Percentiles rank a stretch among this genome's conserved stretches.
Conservation (phyloP, 352 stramenopile species). For the Pythium aristosporum region DNA sequence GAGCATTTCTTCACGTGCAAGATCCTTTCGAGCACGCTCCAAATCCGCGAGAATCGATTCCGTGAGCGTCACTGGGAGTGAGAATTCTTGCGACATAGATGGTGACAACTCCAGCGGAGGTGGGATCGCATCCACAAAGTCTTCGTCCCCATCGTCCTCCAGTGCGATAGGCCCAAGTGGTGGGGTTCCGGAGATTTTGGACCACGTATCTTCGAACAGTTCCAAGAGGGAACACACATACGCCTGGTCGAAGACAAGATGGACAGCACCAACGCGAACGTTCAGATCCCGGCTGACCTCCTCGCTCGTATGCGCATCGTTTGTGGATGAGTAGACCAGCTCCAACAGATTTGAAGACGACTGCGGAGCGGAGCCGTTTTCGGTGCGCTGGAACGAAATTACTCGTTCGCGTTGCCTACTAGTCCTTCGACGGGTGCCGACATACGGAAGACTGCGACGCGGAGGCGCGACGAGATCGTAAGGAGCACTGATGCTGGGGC, state of each 20-base stretch:
- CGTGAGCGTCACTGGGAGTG: conserved; percentile 65
- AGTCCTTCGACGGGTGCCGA: conserved; percentile 31
- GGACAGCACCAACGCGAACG: conserved; percentile 68
- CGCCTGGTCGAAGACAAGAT: conserved; percentile 84
- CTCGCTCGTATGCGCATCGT: conserved; percentile 56
- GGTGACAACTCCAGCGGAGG: conserved; percentile 63
- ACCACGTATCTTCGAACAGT: conserved; percentile 67
- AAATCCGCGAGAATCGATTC: conserved; percentile 82
- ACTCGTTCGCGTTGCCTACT: conserved; percentile 59
- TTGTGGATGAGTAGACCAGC: conserved; percentile 54
- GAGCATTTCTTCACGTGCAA: conserved; percentile 31
- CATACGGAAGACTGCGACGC: conserved; percentile 39
- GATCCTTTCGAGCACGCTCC: conserved; percentile 64
- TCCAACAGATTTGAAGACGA: conserved; percentile 61
- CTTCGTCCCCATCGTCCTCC: conserved; percentile 31
- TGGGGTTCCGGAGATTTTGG: conserved; percentile 40
- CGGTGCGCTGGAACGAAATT: conserved; percentile 50
- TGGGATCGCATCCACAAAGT: conserved; percentile 33
- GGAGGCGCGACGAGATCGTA: conserved; percentile 60
- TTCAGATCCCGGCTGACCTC: conserved; percentile 61
- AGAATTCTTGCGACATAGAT: conserved; percentile 68
- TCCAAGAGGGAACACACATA: conserved; percentile 80
- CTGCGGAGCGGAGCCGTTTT: conserved; percentile 17
- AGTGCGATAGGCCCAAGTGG: conserved; percentile 20
- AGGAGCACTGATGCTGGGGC: conserved; percentile 59